Base-by-base conservation (phyloP, 345 rosid species). In the Melaleuca alternifolia region DNA sequence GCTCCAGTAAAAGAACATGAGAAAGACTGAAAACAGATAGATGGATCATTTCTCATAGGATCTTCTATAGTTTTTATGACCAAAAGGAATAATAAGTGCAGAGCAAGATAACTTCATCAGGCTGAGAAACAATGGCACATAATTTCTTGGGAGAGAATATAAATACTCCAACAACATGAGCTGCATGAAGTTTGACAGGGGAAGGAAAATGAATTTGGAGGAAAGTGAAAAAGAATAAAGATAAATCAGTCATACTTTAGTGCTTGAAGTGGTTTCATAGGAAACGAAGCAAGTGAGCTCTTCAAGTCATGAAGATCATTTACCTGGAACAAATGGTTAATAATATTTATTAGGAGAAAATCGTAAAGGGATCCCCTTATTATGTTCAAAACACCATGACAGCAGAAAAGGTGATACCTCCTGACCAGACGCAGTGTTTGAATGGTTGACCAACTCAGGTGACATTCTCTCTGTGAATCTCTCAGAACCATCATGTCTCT, bases 211-310 rank as follows among this genome's bases (percentile, higher is more conserved):
- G 79, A 65, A 65, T 46, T 33, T 65, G 24, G 33, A 65, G 77
- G 24, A 33, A 23, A 65, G 46, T 65, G 46, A 65, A 33, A 65
- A 65, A 33, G 46, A 65, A 65, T 9, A 65, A 65, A 65, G 79
- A 65, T 65, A 37, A 65, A 33, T 46, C 79, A 65, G 11, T 54
- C 26, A 53, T 83, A 83, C 85, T 54, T 83, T 59, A 83, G 85
- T 28, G 85, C 99, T 92, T 93, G 95, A 89, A 97, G 94, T 89
- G 99, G 99, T 85, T 93, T 96, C 77, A 90, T 90, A 11, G 99
- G 96, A 93, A 97, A 96, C 28, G 97, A 92, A 86, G 96, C 91
- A 82, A 96, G 91, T 46, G 98, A 94, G 89, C 91, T 88, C 92
- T 94, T 96, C 94, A 95, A 65, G 8, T 65, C 79, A 65, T 65